These are phyloP conservation scores for Pseudozyma pruni DNA, from an alignment of 1,284 basidiomycete species.

Conservation along the genomic window DNA sequence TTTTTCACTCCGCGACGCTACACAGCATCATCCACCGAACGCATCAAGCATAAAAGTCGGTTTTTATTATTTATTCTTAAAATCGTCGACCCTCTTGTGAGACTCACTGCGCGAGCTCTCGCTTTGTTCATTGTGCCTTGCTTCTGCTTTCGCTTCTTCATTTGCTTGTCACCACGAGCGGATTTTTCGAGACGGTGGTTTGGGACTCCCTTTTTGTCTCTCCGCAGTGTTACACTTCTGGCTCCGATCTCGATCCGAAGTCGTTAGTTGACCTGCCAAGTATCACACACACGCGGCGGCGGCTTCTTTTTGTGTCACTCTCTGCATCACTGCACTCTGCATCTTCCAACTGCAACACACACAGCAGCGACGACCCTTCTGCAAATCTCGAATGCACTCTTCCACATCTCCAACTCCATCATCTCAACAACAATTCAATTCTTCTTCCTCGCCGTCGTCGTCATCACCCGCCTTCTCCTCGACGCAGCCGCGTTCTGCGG, in stretches of 20 bases:
- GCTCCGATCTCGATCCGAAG: conserved; percentile 13
- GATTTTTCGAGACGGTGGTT: conserved; percentile 10
- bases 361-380: conserved; percentile 5
- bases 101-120: no score
- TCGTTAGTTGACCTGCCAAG: neutral
- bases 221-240: neutral
- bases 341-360: neutral
- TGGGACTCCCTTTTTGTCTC: neutral
- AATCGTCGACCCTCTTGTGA: neutral
- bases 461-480: neutral
- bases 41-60: neutral
- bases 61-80: neutral
- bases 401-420: conserved; percentile 17
- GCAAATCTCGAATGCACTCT: conserved; percentile 29
- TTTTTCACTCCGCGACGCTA: no score
- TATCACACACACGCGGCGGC: neutral
- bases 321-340: conserved; percentile 3
- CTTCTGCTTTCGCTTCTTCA: neutral
- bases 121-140: no score
- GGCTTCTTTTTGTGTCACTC: conserved; percentile 7
- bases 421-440: conserved; percentile 22
- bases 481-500: neutral
- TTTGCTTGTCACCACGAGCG: neutral
- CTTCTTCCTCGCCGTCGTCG: neutral
- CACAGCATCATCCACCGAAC: neutral